phyloP scores from a whole-genome alignment of 1,139 yeast genomes.

The Sugiyamaella neomexicana region DNA sequence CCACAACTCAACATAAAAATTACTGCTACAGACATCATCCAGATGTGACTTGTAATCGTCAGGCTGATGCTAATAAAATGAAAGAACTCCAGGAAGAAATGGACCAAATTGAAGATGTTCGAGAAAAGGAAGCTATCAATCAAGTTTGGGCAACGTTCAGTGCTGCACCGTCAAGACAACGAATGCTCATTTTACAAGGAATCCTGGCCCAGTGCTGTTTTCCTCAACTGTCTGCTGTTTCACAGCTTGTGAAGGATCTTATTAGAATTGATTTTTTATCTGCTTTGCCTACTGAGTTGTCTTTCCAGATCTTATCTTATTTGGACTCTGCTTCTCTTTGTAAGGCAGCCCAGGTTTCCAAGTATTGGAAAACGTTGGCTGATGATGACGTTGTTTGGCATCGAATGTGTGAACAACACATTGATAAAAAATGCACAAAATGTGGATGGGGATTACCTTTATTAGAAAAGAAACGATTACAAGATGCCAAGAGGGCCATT shows the following conservation, averaged over 20 bases:
- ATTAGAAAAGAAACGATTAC: conserved; percentile 49
- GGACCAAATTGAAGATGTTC: conserved; percentile 53
- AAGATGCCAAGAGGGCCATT: conserved; percentile 38
- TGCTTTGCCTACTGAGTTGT: conserved; percentile 80
- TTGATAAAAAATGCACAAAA: conserved; percentile 93
- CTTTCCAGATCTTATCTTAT: conserved; percentile 81
- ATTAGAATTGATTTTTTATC: conserved; percentile 86
- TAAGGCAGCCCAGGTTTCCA: conserved; percentile 88
- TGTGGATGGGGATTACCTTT: conserved; percentile 99
- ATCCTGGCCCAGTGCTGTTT: conserved; percentile 87
- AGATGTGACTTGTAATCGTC: conserved; percentile 48
- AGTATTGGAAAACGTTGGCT: conserved; percentile 82
- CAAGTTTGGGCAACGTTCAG: conserved; percentile 79
- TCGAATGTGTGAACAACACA: conserved; percentile 97
- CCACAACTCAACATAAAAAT: conserved; percentile 11
- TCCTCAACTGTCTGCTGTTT: conserved; percentile 83
- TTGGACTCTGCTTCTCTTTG: conserved; percentile 90
- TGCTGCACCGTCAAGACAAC: conserved; percentile 65
- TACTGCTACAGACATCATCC: conserved; percentile 19
- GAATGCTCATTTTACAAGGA: conserved; percentile 79
- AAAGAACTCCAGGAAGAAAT: conserved; percentile 52
- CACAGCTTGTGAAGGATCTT: conserved; percentile 74
- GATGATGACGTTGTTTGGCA: conserved; percentile 98
- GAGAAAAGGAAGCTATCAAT: conserved; percentile 69
- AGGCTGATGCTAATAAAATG: conserved; percentile 68